Conservation (phyloP, 192 early-diverging fungal species). For the Oehlia diaphana region DNA sequence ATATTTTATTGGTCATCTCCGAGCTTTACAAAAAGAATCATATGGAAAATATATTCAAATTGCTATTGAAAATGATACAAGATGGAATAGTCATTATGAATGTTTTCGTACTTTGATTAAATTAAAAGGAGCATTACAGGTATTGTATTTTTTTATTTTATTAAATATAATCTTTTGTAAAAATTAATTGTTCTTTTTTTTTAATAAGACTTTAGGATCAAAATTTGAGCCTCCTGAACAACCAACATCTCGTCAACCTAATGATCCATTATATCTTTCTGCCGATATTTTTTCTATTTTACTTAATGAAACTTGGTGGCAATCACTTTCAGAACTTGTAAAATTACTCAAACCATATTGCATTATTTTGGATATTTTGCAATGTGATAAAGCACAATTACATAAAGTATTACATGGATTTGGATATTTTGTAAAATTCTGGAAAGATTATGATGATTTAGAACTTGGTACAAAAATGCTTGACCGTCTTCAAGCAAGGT, state of each 20-base stretch:
- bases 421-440: conserved; percentile 4
- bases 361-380: not conserved
- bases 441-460: not conserved
- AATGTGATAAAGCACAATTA: not conserved
- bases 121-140: not conserved
- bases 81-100: not conserved
- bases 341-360: conserved; percentile 10
- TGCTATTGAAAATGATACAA: not conserved
- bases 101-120: not conserved
- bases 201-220: not conserved
- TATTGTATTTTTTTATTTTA: not conserved
- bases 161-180: too few species aligned
- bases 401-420: not conserved
- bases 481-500: not conserved
- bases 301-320: not conserved
- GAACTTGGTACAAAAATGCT: not conserved
- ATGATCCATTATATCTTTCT: not conserved
- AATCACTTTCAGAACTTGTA: conserved; percentile 5
- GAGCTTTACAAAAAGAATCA: too few species aligned
- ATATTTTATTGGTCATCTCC: not conserved
- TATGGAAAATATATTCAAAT: too few species aligned
- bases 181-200: too few species aligned
- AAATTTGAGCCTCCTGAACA: not conserved
- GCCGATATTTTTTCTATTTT: not conserved
- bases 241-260: not conserved